phyloP scores from a whole-genome alignment of 805 yeast species.

The Dipodascus geniculatus region DNA sequence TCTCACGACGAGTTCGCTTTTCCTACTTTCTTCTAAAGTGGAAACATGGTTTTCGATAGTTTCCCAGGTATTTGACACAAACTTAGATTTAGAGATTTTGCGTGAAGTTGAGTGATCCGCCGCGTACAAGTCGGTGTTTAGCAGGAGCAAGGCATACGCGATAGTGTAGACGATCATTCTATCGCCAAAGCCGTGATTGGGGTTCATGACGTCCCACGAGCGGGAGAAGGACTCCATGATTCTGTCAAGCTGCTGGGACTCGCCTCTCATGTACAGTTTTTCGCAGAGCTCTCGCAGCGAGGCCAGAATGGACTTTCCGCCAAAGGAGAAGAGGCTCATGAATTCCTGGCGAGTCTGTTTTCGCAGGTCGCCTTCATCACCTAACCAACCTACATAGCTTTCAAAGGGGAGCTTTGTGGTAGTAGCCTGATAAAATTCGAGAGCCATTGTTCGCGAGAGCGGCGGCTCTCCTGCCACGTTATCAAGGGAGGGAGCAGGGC shows the following conservation, averaged over 20 bases:
- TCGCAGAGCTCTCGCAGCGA: conserved; percentile 52
- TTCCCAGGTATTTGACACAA: conserved; percentile 38
- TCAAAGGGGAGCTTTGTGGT: conserved; percentile 25
- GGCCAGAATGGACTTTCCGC: conserved; percentile 39
- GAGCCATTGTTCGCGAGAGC: background rate
- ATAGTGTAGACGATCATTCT: conserved; percentile 54
- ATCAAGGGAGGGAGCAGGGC: background rate
- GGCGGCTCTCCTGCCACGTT: background rate
- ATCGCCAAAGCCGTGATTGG: conserved; percentile 37
- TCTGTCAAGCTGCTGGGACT: conserved; percentile 70
- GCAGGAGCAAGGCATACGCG: conserved; percentile 55
- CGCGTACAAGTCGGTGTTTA: conserved; percentile 70
- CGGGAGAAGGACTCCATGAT: conserved; percentile 56
- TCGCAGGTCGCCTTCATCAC: conserved; percentile 21
- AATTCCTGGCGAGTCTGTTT: conserved; percentile 25
- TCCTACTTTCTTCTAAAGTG: background rate
- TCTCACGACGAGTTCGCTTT: background rate
- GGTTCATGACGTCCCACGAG: conserved; percentile 44
- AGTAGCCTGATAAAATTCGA: conserved; percentile 5
- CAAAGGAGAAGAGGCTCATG: conserved; percentile 31
- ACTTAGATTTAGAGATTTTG: conserved; percentile 31
- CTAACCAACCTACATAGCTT: conserved; percentile 32
- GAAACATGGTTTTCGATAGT: conserved; percentile 26
- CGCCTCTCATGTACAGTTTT: conserved; percentile 64
- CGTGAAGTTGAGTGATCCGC: conserved; percentile 25